Evolutionary conservation across 768 basidiomycete species (phyloP).

Genomic region (Lanmaoa pseudosensibilis): DNA sequence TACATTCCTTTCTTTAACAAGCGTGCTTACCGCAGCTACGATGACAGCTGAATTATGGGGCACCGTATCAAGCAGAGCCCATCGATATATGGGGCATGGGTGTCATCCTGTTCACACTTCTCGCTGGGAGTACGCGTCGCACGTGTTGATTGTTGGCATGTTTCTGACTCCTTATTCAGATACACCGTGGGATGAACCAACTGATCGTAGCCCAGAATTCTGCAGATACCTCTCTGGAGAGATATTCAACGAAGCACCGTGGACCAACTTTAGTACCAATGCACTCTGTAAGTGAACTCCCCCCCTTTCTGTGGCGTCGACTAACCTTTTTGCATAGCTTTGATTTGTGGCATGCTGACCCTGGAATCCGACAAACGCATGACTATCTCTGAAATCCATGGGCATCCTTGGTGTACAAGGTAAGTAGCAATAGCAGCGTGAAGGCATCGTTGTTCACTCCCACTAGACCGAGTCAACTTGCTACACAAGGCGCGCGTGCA

Average conservation of each 20-base stretch:
- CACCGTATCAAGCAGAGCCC: constrained; percentile 84
- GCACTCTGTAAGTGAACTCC: constrained; percentile 58
- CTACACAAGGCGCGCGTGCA: constrained; percentile 45
- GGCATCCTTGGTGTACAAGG: constrained; percentile 78
- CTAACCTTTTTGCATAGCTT: constrained; percentile 45
- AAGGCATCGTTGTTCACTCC: neutral
- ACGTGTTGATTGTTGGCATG: no score
- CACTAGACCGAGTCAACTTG: constrained; percentile 68
- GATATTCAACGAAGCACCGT: constrained; percentile 74
- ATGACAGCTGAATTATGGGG: constrained; percentile 59
- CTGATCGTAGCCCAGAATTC: constrained; percentile 75
- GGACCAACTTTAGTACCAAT: constrained; percentile 61
- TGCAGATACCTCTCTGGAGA: constrained; percentile 70
- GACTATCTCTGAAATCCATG: constrained; percentile 54
- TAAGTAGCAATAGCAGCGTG: constrained; percentile 28
- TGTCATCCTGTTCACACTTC: constrained; percentile 87
- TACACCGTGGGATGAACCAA: constrained; percentile 98
- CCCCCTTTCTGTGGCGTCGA: neutral
- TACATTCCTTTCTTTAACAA: neutral
- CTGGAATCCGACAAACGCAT: constrained; percentile 68
- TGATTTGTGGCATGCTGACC: constrained; percentile 73
- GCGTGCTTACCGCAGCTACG: neutral
- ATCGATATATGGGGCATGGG: constrained; percentile 97
- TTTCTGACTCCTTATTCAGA: constrained; percentile 46
- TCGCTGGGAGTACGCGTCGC: constrained; percentile 76